Base-by-base conservation (phyloP, 306 rosid genomes). In the Canavalia ensiformis region DNA sequence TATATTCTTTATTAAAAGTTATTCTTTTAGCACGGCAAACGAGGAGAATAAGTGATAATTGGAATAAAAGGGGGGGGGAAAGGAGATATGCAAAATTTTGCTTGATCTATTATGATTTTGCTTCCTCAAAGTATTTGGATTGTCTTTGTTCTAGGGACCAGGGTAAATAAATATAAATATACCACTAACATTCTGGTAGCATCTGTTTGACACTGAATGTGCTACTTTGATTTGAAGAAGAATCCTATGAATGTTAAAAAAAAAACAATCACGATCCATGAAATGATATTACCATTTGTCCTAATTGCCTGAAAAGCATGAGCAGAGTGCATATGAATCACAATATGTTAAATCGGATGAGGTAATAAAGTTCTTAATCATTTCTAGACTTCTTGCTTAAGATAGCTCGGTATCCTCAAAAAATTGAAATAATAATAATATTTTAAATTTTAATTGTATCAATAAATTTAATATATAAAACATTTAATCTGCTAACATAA, bases 231-330 rank as follows among this genome's bases (percentile, higher is more conserved):
- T 83, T 65, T 56, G 13, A 76, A 74, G 30, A 34, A 56, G 78
- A 88, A 86, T 86, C 88, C 88, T 67, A 81, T 82, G 88, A 4
- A 37, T 57, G 44, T 18, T 18, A 18, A 18, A 18, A n/a, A 72
- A 55, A 35, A 25, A 63, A 37, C 39, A 64, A 63, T 28, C 72
- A 64, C 41, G 44, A 79, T 67, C n/a, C 34, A 33, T 44, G 41
- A 60, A 68, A 50, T 59, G 55, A 51, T 58, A 39, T 25, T 33
- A 35, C 18, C 72, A 63, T 52, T 63, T 78, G n/a, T 56, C 72
- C 56, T 55, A 35, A 64, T 18, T 54, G 28, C 69, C 33, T 44
- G 2, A 71, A 69, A 50, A 28, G 18, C 77, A 83, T 31, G 10
- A 68, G 6, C 13, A 31, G 4, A 31, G 60, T 11, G 41, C 68